Base-by-base conservation (phyloP, 2,329 filamentous ascomycete genomes). In the Endoconidiophora polonica region DNA sequence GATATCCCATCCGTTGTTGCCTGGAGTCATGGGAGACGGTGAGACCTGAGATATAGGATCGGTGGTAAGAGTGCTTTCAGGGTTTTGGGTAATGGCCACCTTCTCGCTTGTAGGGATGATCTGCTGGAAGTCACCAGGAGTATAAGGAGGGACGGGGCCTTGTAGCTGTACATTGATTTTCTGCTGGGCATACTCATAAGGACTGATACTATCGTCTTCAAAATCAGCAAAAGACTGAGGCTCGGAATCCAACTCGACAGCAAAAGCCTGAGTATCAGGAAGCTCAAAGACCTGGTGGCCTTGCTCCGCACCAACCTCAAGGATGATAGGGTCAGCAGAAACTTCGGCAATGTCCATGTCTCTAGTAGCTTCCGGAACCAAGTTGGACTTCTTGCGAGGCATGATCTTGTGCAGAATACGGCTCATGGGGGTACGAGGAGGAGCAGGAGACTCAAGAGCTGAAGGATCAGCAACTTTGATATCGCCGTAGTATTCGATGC, bases 271-370 rank as follows among this genome's bases (percentile, higher is more conserved):
- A 0, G 67, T 67, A 4, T 65, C 71, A 1, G 72, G 65, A 57
- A 76, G 58, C 56, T 76, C 73, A 52, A 72, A 74, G 2, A 73
- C 66, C 54, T 73, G 68, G 38, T 72, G 69, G 46, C 67, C 65
- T 2, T 64, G 59, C 46, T 68, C 67, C 4, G 65, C 66, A 4
- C 59, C 66, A 3, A 69, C 64, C 55, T 65, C 68, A 52, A 59
- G 59, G n/a, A 44, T 44, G 4, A 39, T 18, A 5, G 44, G 38
- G 36, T 41, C 44, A n/a, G 52, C 33, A 22, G 48, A 44, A 22
- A 49, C 51, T 26, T 53, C 51, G 24, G 47, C 51, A 9, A 46
- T 58, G 22, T 59, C 57, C 12, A 52, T 44, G 10, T 43, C 55
- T 3, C 36, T 52, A 24, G 54, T 63, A 26, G 38, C n/a, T 10